phyloP scores from a whole-genome alignment of 306 rosid genomes.

The Rubus parviflorus region DNA sequence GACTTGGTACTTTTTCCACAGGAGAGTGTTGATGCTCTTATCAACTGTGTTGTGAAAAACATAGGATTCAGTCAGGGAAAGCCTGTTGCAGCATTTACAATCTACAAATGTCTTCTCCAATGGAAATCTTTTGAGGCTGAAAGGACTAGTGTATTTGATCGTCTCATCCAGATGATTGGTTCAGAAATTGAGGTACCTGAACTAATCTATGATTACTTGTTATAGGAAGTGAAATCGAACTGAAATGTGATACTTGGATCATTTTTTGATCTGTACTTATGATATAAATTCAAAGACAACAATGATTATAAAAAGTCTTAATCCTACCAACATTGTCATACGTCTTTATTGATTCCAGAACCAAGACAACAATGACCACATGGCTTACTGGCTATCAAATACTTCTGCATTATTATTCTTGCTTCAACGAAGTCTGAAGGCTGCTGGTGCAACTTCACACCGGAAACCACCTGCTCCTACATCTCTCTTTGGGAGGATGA shows the following conservation, averaged over 20 bases:
- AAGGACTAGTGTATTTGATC: slow-evolving; percentile 98
- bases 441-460: slow-evolving; percentile 63
- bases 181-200: slow-evolving; percentile 86
- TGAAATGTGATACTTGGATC: background rate
- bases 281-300: background rate
- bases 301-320: background rate
- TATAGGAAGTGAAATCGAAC: slow-evolving; percentile 4
- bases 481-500: slow-evolving; percentile 96
- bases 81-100: slow-evolving; percentile 96
- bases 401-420: slow-evolving; percentile 85
- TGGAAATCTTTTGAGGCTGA: slow-evolving; percentile 99
- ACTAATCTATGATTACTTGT: slow-evolving; percentile 16
- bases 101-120: slow-evolving; percentile 94
- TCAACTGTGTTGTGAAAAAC: slow-evolving; percentile 79
- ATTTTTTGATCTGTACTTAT: background rate
- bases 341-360: slow-evolving; percentile 53
- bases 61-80: slow-evolving; percentile 87
- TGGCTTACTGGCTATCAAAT: slow-evolving; percentile 98
- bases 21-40: slow-evolving; percentile 96
- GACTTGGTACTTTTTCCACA: slow-evolving; percentile 35
- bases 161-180: slow-evolving; percentile 99
- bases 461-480: slow-evolving; percentile 82
- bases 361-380: slow-evolving; percentile 90
- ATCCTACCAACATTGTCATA: background rate
- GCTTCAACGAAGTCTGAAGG: slow-evolving; percentile 86